Conservation (phyloP, 768 basidiomycete genomes). For the Bullera alba region DNA sequence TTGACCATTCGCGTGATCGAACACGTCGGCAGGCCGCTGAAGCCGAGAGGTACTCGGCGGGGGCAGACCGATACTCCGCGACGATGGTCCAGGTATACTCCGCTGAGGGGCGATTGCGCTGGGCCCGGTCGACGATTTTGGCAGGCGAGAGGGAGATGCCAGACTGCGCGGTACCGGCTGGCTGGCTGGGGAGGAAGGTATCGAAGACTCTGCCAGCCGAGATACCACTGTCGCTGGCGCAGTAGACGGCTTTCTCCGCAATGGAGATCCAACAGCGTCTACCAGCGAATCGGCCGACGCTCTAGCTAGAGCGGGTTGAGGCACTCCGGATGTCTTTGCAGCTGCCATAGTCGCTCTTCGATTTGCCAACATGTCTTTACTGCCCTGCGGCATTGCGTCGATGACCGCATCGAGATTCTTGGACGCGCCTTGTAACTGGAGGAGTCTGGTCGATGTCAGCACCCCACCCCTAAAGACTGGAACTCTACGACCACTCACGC, state of each 20-base stretch:
- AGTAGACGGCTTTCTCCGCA: conserved; percentile 3
- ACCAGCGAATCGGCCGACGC: conserved; percentile 10
- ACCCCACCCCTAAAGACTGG: not conserved
- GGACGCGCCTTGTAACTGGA: conserved; percentile 33
- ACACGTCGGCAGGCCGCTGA: conserved; percentile 6
- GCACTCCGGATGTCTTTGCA: conserved; percentile 13
- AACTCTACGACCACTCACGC: conserved; percentile 53
- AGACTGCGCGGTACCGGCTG: conserved; percentile 4
- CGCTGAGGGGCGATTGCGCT: not conserved
- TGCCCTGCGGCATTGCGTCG: conserved; percentile 25
- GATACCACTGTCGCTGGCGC: not conserved
- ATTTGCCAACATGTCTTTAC: conserved; percentile 40
- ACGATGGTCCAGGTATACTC: conserved; percentile 17
- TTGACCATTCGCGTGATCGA: conserved; percentile 2
- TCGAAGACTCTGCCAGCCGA: not conserved
- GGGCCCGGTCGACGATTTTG: conserved; percentile 6
- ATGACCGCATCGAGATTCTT: conserved; percentile 22
- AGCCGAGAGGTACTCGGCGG: conserved; percentile 9
- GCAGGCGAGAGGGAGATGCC: conserved; percentile 14
- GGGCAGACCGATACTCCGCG: conserved; percentile 13
- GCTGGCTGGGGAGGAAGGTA: conserved; percentile 2
- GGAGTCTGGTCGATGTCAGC: conserved; percentile 16
- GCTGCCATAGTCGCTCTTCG: conserved; percentile 31
- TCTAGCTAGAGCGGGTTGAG: conserved; percentile 7
- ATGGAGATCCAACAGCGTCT: conserved; percentile 6